Conservation (phyloP, 805 yeast genomes). For the Wickerhamomyces queroliae region DNA sequence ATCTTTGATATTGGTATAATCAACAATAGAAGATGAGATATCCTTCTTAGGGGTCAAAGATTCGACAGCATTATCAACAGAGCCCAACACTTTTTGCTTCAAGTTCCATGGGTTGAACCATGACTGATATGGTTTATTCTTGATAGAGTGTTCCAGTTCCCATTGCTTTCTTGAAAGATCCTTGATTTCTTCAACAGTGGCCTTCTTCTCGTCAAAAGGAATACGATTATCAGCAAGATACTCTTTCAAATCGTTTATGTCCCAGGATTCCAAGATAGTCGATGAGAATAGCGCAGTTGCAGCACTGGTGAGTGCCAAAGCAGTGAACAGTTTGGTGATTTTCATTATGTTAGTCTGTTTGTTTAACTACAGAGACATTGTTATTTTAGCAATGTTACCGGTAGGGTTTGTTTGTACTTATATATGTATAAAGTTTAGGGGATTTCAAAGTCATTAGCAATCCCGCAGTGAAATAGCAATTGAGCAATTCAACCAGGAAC, state of each 20-base stretch:
- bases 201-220: slow-evolving; percentile 16
- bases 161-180: slow-evolving; percentile 24
- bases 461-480: slow-evolving; percentile 1
- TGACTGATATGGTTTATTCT: not conserved
- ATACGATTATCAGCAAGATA: slow-evolving; percentile 27
- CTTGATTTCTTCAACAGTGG: slow-evolving; percentile 20
- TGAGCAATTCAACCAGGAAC: not conserved
- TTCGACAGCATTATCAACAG: not conserved
- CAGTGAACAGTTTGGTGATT: slow-evolving; percentile 5
- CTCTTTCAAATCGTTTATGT: slow-evolving; percentile 26
- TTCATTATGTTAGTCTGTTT: slow-evolving; percentile 7
- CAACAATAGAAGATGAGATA: slow-evolving; percentile 3
- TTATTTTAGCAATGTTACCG: too few species aligned
- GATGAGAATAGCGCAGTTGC: slow-evolving; percentile 8
- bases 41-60: not conserved
- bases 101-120: slow-evolving; percentile 11
- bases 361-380: not conserved
- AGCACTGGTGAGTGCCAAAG: slow-evolving; percentile 8
- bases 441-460: not conserved
- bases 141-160: slow-evolving; percentile 9
- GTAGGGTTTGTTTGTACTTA: too few species aligned
- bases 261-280: slow-evolving; percentile 24
- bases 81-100: slow-evolving; percentile 12
- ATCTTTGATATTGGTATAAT: slow-evolving; percentile 20
- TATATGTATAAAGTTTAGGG: not conserved